Evolutionary conservation across 441 rosid genomes (phyloP), one percentile per base, ranked within the genome.

Genomic region (Dalechampia spathulata): DNA sequence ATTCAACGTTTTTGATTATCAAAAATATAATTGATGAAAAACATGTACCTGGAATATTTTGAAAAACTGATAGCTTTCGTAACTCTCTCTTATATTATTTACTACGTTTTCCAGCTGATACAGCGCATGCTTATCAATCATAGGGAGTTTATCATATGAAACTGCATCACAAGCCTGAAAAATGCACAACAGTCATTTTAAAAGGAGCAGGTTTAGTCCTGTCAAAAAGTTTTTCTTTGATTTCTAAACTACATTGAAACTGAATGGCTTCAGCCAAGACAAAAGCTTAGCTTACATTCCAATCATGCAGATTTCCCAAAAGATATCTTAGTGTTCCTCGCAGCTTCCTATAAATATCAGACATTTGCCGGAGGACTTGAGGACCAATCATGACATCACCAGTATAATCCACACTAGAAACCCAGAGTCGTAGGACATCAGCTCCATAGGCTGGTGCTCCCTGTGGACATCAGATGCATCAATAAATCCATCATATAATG

Each of bases 401-500:
- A 1, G 87, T 75, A 71, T 89, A 93, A 78, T 93, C 97, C 62
- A 93, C 99, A 76, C 99, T 93, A 54, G 96, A 89, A 72, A 93
- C 99, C 99, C 99, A 93, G 42, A 93, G 96, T 48, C 99, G 86
- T 67, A 93, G 71, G 54, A 90, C 89, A 73, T 93, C 99, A 69
- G 95, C 96, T 59, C 99, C 99, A 62, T 93, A 93, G 49, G 80
- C 97, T 40, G 96, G 96, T 63, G 85, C 82, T 61, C 85, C 96
- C 99, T 93, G 83, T 72, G 70, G 71, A 63, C 49, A 68, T 43
- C 62, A 67, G 63, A 61, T 23, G 53, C 6, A 67, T 50, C 53
- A 30, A 63, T 49, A 49, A 49, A 25, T 56, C 49, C 37, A 49
- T 42, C 6, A 23, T 30, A 47, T 13, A 51, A 50, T 7, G 10